A percentile compares a stretch with the other conserved stretches of the same genome.
phyloP scores from a whole-genome alignment of 345 rosid species.

The Moricandia arvensis region DNA sequence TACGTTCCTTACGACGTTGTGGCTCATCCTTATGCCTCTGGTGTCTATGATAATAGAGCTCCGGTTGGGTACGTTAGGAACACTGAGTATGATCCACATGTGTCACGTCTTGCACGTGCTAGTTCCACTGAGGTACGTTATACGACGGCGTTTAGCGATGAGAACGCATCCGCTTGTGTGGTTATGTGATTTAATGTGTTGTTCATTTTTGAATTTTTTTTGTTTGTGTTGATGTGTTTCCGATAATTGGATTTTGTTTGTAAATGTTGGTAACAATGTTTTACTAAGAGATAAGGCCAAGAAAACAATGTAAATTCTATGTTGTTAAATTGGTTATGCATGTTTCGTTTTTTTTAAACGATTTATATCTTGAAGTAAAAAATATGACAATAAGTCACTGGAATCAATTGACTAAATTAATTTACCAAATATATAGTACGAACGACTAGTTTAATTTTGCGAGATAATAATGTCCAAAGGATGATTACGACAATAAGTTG shows the following conservation, averaged over 20 bases:
- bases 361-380: not conserved
- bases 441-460: not conserved
- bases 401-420: not conserved
- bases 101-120: constrained; percentile 78
- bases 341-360: not conserved
- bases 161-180: constrained; percentile 65
- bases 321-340: not conserved
- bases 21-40: constrained; percentile 87
- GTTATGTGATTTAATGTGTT: constrained; percentile 50
- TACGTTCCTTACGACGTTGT: constrained; percentile 89
- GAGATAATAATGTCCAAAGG: not conserved
- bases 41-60: constrained; percentile 87
- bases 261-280: not conserved
- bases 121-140: constrained; percentile 91
- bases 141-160: constrained; percentile 96
- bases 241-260: not conserved
- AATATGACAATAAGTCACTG: not conserved
- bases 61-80: constrained; percentile 83
- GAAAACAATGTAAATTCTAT: not conserved
- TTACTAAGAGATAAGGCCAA: not conserved
- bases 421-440: not conserved
- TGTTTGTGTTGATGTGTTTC: not conserved
- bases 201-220: not conserved
- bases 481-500: not conserved
- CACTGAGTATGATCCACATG: constrained; percentile 54